Evolutionary conservation across 31 red algal species (phyloP).

Genomic region (Porphyra umbilicalis): DNA sequence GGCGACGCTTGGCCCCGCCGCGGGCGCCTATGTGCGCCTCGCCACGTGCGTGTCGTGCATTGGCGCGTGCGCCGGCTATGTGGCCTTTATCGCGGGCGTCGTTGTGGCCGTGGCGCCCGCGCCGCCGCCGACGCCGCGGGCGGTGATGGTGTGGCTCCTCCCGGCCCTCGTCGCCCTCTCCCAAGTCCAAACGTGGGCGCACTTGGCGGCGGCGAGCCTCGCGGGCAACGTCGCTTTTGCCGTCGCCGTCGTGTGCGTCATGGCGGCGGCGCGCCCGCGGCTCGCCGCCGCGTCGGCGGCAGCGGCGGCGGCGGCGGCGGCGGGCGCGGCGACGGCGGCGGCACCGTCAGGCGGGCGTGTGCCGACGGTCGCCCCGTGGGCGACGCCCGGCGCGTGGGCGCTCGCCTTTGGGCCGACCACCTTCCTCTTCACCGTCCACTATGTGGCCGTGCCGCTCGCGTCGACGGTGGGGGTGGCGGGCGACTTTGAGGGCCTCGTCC

Average conservation of each 20-base stretch:
- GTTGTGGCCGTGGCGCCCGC: neutral
- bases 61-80: constrained; percentile 5
- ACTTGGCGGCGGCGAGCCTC: neutral
- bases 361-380: neutral
- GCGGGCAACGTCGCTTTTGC: constrained; percentile 3
- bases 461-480: neutral
- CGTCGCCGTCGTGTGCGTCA: neutral
- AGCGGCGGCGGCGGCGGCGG: neutral
- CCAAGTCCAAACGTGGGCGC: neutral
- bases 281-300: neutral
- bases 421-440: constrained; percentile 9
- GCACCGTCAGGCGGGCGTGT: too few relatives aligned
- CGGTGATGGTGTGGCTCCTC: neutral
- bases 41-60: constrained; percentile 9
- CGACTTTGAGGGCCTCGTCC: neutral
- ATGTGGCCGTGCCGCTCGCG: neutral
- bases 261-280: neutral
- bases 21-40: neutral
- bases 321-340: neutral
- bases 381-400: neutral
- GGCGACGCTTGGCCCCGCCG: neutral
- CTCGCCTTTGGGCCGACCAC: constrained; percentile 1
- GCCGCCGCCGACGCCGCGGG: neutral
- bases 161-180: neutral
- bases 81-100: constrained; percentile 8